Evolutionary conservation across 2,329 filamentous ascomycete species (phyloP), one percentile per base, ranked within the genome.

Genomic region (Neoscytalidium dimidiatum): DNA sequence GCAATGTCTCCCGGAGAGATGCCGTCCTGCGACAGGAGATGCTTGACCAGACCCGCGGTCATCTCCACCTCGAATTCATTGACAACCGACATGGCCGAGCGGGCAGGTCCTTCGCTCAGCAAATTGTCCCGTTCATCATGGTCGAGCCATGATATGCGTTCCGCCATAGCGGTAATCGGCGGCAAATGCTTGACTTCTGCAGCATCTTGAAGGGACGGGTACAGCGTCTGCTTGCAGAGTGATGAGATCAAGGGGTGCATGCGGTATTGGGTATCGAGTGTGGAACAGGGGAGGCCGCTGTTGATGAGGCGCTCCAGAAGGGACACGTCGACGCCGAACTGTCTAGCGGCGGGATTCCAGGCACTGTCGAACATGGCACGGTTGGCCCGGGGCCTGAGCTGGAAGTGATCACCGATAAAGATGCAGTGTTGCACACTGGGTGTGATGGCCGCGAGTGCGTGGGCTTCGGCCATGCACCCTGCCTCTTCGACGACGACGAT

Each of bases 401-500:
- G 88, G 23, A 82, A 76, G 66, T 89, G 87, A 69, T 90, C 88
- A 0, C 88, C 87, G 44, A 90, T 89, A 14, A 87, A 79, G 19
- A 90, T 85, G 8, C 81, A 76, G 65, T 91, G 88, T 71, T 90
- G 82, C 0, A 89, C 72, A 0, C 82, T 82, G 0, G 87, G 87
- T 0, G 88, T 75, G 3, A 90, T 72, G 0, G 87, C 82, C 0
- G 86, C 85, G 0, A 90, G 71, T 2, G 85, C 77, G 65, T 91
- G 87, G 0, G 85, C 80, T 71, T 92, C 89, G 26, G 91, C 78
- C 0, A 91, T 85, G 67, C 91, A 88, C 0, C 84, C 89, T 1
- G 89, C 89, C 69, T 92, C 89, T 71, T 92, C 89, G 35, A 86
- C 89, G 1, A 91, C 72, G 14, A 91, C 72, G 0, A 90, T 82